A percentile compares a stretch with the other conserved stretches of the same genome.
Evolutionary conservation across 306 rosid genomes (phyloP).

Genomic region (Quercus parvula): DNA sequence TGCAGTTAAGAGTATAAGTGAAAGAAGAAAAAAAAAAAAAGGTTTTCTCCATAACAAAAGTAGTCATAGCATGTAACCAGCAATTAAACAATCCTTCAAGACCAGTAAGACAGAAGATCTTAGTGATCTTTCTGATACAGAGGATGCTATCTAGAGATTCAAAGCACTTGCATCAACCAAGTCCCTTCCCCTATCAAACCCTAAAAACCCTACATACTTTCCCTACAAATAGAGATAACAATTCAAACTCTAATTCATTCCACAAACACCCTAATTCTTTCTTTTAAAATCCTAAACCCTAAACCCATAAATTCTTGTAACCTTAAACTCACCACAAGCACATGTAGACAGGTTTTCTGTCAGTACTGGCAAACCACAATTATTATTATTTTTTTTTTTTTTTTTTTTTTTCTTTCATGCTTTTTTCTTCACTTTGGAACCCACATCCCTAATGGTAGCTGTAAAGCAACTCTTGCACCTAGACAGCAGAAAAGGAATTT

Average conservation of each 20-base stretch:
- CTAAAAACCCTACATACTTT: background rate
- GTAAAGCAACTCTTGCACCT: background rate
- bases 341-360: too few relatives aligned
- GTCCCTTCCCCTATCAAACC: background rate
- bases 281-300: too few relatives aligned
- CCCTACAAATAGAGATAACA: background rate
- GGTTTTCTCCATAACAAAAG: background rate
- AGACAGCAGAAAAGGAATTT: background rate
- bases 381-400: background rate
- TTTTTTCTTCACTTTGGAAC: background rate
- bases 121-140: background rate
- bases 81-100: background rate
- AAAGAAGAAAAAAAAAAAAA: too few relatives aligned
- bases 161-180: background rate
- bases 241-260: too few relatives aligned
- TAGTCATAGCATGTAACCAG: background rate
- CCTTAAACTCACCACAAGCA: too few relatives aligned
- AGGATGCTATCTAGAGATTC: background rate
- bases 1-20: background rate
- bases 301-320: too few relatives aligned
- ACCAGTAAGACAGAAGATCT: background rate
- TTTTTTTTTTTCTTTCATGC: background rate
- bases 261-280: too few relatives aligned
- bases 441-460: background rate
- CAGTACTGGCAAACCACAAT: too few relatives aligned